A percentile compares a stretch with the other conserved stretches of the same genome.
Evolutionary conservation across 495 filamentous ascomycete genomes (phyloP).

Genomic region (Penicilliopsis zonata): DNA sequence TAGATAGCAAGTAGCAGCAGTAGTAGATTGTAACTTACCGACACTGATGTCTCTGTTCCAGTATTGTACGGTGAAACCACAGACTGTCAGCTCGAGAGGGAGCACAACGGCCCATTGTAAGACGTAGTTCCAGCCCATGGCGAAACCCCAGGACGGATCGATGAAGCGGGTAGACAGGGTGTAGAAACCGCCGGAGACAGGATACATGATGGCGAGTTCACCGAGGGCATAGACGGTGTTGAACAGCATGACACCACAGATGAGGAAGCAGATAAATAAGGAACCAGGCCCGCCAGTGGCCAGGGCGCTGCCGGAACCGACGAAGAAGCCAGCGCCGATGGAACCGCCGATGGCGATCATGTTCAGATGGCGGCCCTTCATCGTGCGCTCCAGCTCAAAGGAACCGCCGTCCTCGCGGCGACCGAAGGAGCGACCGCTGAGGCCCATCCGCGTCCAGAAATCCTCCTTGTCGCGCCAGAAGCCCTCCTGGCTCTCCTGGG

Average conservation of each 20-base stretch:
- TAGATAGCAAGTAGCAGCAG: no score
- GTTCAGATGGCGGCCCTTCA: slow-evolving; percentile 37
- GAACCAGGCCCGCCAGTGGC: slow-evolving; percentile 26
- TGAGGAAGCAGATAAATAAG: slow-evolving; percentile 5
- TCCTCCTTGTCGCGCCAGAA: slow-evolving; percentile 10
- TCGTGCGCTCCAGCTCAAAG: slow-evolving; percentile 4
- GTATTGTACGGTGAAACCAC: slow-evolving; percentile 40
- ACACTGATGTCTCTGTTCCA: slow-evolving; percentile 27
- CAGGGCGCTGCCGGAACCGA: slow-evolving; percentile 39
- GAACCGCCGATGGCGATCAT: slow-evolving; percentile 43
- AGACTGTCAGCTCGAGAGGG: slow-evolving; percentile 28
- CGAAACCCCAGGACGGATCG: slow-evolving; percentile 31
- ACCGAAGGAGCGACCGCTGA: slow-evolving; percentile 35
- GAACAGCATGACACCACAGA: slow-evolving; percentile 10
- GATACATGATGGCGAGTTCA: slow-evolving; percentile 27
- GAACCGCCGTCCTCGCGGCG: slow-evolving; percentile 1
- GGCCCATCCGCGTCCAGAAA: slow-evolving; percentile 38
- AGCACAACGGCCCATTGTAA: slow-evolving; percentile 23
- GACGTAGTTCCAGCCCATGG: slow-evolving; percentile 32
- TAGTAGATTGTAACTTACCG: no score
- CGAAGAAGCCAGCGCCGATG: slow-evolving; percentile 47
- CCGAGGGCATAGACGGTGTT: slow-evolving; percentile 16
- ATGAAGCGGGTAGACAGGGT: slow-evolving; percentile 26
- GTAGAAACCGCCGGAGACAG: slow-evolving; percentile 35
- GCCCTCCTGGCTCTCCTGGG: no score